Percentiles rank a stretch among this genome's conserved stretches.
Evolutionary conservation across 352 stramenopile genomes (phyloP).

Genomic region (Globisporangium sylvaticum): DNA sequence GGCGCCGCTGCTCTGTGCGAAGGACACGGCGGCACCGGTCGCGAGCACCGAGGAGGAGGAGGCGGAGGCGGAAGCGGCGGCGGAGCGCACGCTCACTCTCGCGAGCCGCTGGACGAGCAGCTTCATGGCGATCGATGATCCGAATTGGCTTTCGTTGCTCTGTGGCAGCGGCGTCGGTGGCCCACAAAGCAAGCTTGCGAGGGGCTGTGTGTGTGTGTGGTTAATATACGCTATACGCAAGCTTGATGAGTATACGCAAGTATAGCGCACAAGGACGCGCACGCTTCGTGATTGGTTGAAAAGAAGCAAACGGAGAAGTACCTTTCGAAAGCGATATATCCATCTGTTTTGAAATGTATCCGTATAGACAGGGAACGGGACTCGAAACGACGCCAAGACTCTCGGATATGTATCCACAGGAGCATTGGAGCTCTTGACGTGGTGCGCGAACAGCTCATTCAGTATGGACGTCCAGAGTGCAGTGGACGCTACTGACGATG

Average conservation of each 20-base stretch:
- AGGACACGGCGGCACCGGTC: slow-evolving; percentile 1
- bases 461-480: not conserved
- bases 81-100: slow-evolving; percentile 16
- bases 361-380: not conserved
- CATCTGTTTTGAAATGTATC: not conserved
- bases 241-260: not conserved
- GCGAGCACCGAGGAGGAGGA: slow-evolving; percentile 4
- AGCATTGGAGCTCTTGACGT: not conserved
- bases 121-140: slow-evolving; percentile 16
- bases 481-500: not conserved
- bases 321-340: too few species aligned
- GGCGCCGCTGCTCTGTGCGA: slow-evolving; percentile 10
- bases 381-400: not conserved
- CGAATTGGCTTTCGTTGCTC: slow-evolving; percentile 7
- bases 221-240: not conserved
- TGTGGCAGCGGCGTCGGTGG: slow-evolving; percentile 7
- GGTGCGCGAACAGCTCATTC: not conserved
- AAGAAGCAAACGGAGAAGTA: too few species aligned
- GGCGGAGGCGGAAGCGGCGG: slow-evolving; percentile 1
- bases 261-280: too few species aligned
- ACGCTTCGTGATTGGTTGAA: too few species aligned
- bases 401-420: not conserved
- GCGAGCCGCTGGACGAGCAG: slow-evolving; percentile 26
- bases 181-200: slow-evolving; percentile 11
- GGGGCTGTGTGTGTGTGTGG: slow-evolving; percentile 4